Conservation (phyloP, 805 yeast species). For the Candida dendrica region DNA sequence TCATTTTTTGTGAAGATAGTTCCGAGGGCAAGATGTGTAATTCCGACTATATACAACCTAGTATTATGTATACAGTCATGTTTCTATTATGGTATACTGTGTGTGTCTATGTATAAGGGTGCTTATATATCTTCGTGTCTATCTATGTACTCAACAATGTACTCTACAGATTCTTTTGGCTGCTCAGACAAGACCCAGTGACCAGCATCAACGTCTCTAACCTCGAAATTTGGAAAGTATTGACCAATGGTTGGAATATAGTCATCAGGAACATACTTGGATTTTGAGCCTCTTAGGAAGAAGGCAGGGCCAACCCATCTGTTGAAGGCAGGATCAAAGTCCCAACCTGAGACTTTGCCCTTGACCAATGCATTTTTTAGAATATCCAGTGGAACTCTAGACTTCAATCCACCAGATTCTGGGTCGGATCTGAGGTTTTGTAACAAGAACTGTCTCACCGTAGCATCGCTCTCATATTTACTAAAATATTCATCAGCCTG, state of each 20-base stretch:
- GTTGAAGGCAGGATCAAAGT: constrained; percentile 46
- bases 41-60: no score
- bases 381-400: constrained; percentile 60
- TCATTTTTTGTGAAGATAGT: no score
- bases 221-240: constrained; percentile 72
- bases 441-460: constrained; percentile 70
- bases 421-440: constrained; percentile 51
- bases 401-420: constrained; percentile 23
- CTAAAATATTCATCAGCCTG: constrained; percentile 64
- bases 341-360: constrained; percentile 71
- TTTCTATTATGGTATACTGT: no score
- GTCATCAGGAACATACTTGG: constrained; percentile 80
- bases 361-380: constrained; percentile 58
- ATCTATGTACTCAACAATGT: constrained; percentile 57
- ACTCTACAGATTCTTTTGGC: constrained; percentile 65
- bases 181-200: constrained; percentile 92
- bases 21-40: no score
- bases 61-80: no score
- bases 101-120: not conserved
- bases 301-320: constrained; percentile 68
- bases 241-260: constrained; percentile 62
- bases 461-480: constrained; percentile 50
- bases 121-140: constrained; percentile 25
- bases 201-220: constrained; percentile 73
- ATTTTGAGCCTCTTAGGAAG: constrained; percentile 72